Percentiles rank a stretch among this genome's conserved stretches.
phyloP scores from a whole-genome alignment of 805 yeast species.

The Lipomyces orientalis region DNA sequence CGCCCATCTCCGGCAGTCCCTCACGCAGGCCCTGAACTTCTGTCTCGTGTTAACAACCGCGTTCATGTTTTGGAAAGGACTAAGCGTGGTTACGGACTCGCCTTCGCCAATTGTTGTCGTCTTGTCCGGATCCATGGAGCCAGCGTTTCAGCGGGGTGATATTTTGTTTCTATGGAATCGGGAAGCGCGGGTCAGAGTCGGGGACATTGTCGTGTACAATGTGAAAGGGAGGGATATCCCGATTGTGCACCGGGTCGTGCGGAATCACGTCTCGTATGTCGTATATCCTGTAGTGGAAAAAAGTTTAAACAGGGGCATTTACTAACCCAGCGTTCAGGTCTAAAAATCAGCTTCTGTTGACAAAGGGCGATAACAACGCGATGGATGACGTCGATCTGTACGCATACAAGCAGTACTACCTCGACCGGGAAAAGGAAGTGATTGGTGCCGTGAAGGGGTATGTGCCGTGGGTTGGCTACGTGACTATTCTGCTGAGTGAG shows the following conservation, averaged over 20 bases:
- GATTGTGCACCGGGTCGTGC: conserved; percentile 92
- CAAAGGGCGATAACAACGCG: conserved; percentile 96
- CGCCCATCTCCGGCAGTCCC: conserved; percentile 49
- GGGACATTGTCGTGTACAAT: conserved; percentile 94
- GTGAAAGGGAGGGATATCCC: conserved; percentile 80
- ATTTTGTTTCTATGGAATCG: conserved; percentile 91
- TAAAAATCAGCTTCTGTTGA: conserved; percentile 55
- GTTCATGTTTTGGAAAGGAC: conserved; percentile 87
- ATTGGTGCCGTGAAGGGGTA: conserved; percentile 93
- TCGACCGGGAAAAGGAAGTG: conserved; percentile 77
- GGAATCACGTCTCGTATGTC: conserved; percentile 68
- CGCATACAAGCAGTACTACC: conserved; percentile 73
- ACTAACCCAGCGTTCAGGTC: conserved; percentile 13
- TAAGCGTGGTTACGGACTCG: conserved; percentile 76
- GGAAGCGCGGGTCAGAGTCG: conserved; percentile 67
- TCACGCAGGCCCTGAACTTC: conserved; percentile 68
- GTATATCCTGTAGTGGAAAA: conserved; percentile 8
- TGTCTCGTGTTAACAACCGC: conserved; percentile 86
- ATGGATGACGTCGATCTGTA: conserved; percentile 88
- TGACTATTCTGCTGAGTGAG: conserved; percentile 90
- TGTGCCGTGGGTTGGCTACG: conserved; percentile 86
- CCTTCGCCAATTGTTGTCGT: conserved; percentile 96
- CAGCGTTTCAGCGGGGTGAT: conserved; percentile 98
- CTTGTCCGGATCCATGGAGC: conserved; percentile 98
- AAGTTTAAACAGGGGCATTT: too few species aligned